Conservation (phyloP, 495 filamentous ascomycete species). For the Bacidia rubella region DNA sequence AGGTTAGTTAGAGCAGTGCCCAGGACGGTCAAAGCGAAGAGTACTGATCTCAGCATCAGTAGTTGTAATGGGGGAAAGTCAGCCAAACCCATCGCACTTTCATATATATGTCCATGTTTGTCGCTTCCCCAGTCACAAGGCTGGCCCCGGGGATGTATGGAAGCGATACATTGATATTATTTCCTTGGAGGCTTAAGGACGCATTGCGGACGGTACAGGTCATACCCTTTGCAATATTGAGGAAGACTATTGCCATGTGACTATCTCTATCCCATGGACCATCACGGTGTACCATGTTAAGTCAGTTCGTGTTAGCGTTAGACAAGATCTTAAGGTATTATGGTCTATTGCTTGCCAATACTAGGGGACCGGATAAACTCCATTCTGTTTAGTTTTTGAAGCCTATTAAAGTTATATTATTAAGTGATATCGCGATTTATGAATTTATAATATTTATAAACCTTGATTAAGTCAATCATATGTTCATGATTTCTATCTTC, state of each 20-base stretch:
- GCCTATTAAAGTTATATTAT: too few species aligned
- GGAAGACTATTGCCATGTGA: not conserved
- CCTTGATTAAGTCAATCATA: too few species aligned
- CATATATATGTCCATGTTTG: conserved; percentile 3
- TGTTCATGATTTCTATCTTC: too few species aligned
- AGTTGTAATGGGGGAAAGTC: not conserved
- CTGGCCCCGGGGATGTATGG: not conserved
- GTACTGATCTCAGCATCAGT: not conserved
- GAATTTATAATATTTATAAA: too few species aligned
- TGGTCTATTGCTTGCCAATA: too few species aligned
- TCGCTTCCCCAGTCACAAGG: not conserved
- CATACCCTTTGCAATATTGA: not conserved
- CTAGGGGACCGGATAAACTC: too few species aligned
- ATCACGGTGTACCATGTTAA: too few species aligned
- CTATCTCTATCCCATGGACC: too few species aligned
- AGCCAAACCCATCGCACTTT: conserved; percentile 3
- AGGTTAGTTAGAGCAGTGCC: not conserved
- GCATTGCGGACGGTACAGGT: not conserved
- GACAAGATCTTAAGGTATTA: too few species aligned
- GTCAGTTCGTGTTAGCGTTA: too few species aligned
- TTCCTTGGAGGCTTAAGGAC: not conserved
- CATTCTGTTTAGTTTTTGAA: too few species aligned
- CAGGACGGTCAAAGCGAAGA: conserved; percentile 1
- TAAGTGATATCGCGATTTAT: too few species aligned
- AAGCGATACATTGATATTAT: not conserved